phyloP scores from a whole-genome alignment of 306 rosid species.

The Potentilla sterilis region DNA sequence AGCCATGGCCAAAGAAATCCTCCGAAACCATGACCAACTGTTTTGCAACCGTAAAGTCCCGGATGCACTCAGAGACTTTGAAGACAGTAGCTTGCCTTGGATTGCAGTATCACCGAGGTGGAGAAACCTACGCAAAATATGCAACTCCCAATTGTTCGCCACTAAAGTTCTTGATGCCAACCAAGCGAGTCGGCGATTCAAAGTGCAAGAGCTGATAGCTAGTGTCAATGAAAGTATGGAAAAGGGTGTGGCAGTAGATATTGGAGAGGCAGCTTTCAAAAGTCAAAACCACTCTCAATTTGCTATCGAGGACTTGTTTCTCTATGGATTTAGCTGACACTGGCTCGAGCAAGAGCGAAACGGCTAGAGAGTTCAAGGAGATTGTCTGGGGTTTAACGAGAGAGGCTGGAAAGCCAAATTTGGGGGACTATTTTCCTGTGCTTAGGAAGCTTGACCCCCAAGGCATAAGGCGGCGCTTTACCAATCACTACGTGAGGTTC shows the following conservation, averaged over 20 bases:
- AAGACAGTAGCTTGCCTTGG: constrained; percentile 30
- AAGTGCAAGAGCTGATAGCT: constrained; percentile 12
- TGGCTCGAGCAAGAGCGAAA: neutral
- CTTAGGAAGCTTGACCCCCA: constrained; percentile 17
- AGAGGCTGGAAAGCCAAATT: constrained; percentile 17
- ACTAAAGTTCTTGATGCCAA: constrained; percentile 33
- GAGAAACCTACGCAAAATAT: constrained; percentile 33
- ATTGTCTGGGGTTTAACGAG: neutral
- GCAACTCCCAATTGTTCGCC: constrained; percentile 29
- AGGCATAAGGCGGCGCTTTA: constrained; percentile 7
- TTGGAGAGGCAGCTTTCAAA: constrained; percentile 42
- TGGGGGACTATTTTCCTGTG: constrained; percentile 21
- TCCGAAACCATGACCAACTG: constrained; percentile 42
- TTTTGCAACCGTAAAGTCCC: constrained; percentile 42
- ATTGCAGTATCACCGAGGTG: constrained; percentile 33
- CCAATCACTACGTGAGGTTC: neutral
- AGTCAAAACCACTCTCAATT: constrained; percentile 37
- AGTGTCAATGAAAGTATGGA: constrained; percentile 3
- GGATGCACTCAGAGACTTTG: constrained; percentile 17
- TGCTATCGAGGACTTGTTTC: constrained; percentile 41
- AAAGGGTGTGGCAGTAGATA: constrained; percentile 30
- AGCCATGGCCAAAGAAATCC: constrained; percentile 37
- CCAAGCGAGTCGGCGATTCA: neutral
- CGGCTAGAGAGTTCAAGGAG: constrained; percentile 23
- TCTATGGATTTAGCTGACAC: constrained; percentile 36